Base-by-base conservation (phyloP, 2,329 filamentous ascomycete species). In the Botryotinia calthae region DNA sequence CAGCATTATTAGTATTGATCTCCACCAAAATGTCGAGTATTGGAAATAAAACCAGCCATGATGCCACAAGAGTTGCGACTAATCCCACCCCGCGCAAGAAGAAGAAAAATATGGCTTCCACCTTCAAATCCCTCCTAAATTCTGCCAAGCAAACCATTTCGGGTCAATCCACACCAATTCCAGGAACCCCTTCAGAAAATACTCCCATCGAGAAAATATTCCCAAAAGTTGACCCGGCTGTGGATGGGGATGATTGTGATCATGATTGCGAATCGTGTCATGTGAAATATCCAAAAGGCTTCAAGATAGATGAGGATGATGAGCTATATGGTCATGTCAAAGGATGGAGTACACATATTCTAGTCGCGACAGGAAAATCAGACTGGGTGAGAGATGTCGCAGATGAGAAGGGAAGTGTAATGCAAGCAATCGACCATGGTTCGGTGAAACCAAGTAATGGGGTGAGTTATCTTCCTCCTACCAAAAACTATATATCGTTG, bases 341-440 rank as follows among this genome's bases (percentile, higher is more conserved):
- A 79, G 93, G 90, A 51, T 98, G 94, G 92, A 91, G 89, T 79
- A 96, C 94, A 31, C 96, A 99, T 83, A 81, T 97, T 75, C 85
- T 99, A 46, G 94, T 98, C 25, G 96, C 94, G 37, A 99, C 96
- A n/a, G 93, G 94, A 74, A 97, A 98, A 87, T 88, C 91, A 40
- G 96, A 99, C 83, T 99, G 96, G 96, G 92, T 95, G 80, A 85
- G 93, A 74, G 92, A 97, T 84, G 93, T 97, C 63, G 89, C 88
- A 72, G 93, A 98, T 80, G 96, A 98, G 85, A 91, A 93, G 82
- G 92, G 92, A 9, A 94, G 91, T 80, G 87, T 95, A 46, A 95
- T 95, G 93, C 86, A 94, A 84, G 93, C 92, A 2, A 87, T 95
- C 77, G 87, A 83, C 22, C 78, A 79, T 86, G 84, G 84, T 71